phyloP scores from a whole-genome alignment of 2,329 filamentous ascomycete genomes.

The Cyclaneusma minus region DNA sequence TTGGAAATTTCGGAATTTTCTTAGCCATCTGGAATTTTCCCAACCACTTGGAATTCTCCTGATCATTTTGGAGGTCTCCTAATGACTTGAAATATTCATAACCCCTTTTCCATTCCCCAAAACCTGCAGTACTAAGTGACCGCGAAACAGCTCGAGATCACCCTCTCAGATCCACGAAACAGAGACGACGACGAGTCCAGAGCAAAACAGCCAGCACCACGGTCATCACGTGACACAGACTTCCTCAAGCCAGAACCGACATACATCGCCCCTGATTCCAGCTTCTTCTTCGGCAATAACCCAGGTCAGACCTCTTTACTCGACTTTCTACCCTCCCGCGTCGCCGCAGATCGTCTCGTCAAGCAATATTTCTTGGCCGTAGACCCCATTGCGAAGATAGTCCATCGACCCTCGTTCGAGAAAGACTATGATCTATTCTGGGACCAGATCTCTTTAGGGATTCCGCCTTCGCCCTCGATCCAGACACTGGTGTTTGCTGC shows the following conservation, averaged over 20 bases:
- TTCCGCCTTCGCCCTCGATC: slow-evolving; percentile 46
- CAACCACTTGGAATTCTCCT: too few species aligned
- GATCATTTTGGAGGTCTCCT: too few species aligned
- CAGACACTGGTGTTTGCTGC: slow-evolving; percentile 56
- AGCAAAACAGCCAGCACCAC: too few species aligned
- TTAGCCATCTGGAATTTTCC: too few species aligned
- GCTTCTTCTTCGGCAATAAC: slow-evolving; percentile 47
- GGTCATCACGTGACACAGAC: slow-evolving; percentile 25
- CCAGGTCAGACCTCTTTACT: slow-evolving; percentile 33
- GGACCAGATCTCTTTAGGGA: slow-evolving; percentile 39
- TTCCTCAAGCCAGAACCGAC: slow-evolving; percentile 49
- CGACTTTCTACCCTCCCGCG: slow-evolving; percentile 42
- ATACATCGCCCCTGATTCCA: slow-evolving; percentile 53
- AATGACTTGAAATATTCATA: too few species aligned
- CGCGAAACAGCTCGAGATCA: too few species aligned
- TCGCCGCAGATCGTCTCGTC: slow-evolving; percentile 44
- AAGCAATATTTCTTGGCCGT: slow-evolving; percentile 53
- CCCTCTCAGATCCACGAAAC: too few species aligned
- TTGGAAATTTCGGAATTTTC: too few species aligned
- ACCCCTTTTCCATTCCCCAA: too few species aligned
- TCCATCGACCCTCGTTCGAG: slow-evolving; percentile 53
- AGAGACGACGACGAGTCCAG: too few species aligned
- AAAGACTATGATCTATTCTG: slow-evolving; percentile 49
- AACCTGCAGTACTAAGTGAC: too few species aligned
- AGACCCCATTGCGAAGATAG: slow-evolving; percentile 50